These are phyloP conservation scores for Penicillium paxilli DNA, from an alignment of 495 filamentous ascomycete genomes.

Conservation along the genomic window DNA sequence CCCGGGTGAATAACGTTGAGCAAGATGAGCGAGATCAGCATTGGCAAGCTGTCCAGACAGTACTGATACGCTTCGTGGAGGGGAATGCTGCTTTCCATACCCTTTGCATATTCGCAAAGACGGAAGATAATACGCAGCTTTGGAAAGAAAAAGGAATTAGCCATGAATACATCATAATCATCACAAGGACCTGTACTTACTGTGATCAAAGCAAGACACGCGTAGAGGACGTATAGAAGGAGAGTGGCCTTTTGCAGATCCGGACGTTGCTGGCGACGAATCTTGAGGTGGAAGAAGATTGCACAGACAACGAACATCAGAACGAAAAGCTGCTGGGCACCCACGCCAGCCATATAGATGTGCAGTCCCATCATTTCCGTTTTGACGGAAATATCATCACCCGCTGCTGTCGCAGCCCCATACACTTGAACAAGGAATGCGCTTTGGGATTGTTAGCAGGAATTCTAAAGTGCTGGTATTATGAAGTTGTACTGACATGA, in stretches of 20 bases:
- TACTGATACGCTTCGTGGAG: constrained; percentile 56
- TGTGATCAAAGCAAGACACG: constrained; percentile 40
- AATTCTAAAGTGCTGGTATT: too few species aligned
- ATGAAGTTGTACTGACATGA: constrained; percentile 7
- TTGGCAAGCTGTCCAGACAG: constrained; percentile 56
- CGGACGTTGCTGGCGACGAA: constrained; percentile 4
- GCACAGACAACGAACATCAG: constrained; percentile 42
- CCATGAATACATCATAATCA: not conserved
- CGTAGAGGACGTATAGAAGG: constrained; percentile 44
- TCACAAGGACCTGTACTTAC: constrained; percentile 18
- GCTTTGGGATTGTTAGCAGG: constrained; percentile 7
- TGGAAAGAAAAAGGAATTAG: too few species aligned
- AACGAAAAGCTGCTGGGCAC: constrained; percentile 51
- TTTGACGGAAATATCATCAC: constrained; percentile 7
- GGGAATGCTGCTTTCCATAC: constrained; percentile 20
- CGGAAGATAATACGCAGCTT: constrained; percentile 57
- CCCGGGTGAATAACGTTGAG: constrained; percentile 55
- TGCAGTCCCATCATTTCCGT: constrained; percentile 38
- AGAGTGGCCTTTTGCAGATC: constrained; percentile 17
- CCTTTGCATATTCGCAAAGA: constrained; percentile 53
- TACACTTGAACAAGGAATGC: constrained; percentile 21
- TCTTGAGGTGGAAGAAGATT: constrained; percentile 40
- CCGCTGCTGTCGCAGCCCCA: constrained; percentile 9
- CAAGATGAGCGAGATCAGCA: constrained; percentile 48
- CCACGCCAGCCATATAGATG: constrained; percentile 55